These are phyloP conservation scores for Globisporangium nodosum DNA, from an alignment of 352 stramenopile species.

Conservation along the genomic window DNA sequence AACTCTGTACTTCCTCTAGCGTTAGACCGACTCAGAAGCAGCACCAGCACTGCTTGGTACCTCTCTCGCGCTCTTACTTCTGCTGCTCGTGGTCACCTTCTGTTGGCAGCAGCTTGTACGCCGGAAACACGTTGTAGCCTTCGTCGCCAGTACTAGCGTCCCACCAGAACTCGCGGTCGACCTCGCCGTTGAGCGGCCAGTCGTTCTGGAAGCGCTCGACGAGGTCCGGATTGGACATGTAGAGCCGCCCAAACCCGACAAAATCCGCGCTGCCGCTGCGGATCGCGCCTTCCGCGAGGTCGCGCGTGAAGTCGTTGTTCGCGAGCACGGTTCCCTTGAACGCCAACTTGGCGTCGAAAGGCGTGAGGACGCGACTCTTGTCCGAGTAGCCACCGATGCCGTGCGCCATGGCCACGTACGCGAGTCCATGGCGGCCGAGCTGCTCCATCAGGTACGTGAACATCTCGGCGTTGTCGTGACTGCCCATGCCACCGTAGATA, in stretches of 20 bases:
- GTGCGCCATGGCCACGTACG: conserved; percentile 14
- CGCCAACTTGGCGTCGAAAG: conserved; percentile 3
- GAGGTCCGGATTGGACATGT: conserved; percentile 40
- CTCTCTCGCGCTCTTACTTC: no score
- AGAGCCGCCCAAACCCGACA: conserved; percentile 23
- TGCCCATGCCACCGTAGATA: conserved; percentile 13
- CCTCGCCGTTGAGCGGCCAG: conserved; percentile 16
- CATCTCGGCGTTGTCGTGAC: conserved; percentile 15
- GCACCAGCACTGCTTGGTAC: no score
- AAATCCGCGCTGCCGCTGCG: conserved; percentile 12
- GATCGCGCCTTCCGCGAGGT: conserved; percentile 15
- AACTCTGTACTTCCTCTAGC: no score
- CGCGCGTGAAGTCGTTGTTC: conserved; percentile 18
- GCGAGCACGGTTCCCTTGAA: conserved; percentile 15
- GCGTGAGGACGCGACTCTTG: conserved; percentile 3
- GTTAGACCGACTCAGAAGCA: no score
- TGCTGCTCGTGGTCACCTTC: no score
- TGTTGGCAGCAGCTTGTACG: not conserved
- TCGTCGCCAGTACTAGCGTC: not conserved
- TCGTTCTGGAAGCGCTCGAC: conserved; percentile 20
- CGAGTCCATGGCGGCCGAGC: conserved; percentile 17
- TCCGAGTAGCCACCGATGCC: conserved; percentile 3
- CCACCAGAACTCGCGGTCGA: not conserved
- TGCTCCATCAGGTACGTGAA: conserved; percentile 13
- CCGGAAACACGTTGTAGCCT: not conserved